Conservation (phyloP, 495 filamentous ascomycete genomes). For the Tetracladium marchalianum region DNA sequence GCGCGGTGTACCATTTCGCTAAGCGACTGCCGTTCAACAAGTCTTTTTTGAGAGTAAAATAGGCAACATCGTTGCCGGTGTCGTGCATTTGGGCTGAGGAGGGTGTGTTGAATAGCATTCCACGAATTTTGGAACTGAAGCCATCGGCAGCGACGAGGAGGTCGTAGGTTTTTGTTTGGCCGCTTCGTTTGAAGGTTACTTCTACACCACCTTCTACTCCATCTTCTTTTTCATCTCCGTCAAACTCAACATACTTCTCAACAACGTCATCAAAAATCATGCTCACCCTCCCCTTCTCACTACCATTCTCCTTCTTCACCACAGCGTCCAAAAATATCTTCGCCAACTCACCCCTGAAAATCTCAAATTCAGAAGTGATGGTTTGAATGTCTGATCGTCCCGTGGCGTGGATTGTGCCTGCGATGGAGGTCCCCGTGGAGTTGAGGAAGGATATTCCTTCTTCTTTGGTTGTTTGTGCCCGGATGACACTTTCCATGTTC, state of each 20-base stretch:
- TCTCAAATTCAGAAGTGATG: slow-evolving; percentile 19
- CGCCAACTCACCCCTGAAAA: slow-evolving; percentile 18
- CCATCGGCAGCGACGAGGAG: slow-evolving; percentile 41
- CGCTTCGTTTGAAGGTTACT: slow-evolving; percentile 16
- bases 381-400: slow-evolving; percentile 18
- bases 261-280: slow-evolving; percentile 14
- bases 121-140: slow-evolving; percentile 35
- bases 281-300: slow-evolving; percentile 15
- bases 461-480: slow-evolving; percentile 14
- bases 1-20: slow-evolving; percentile 25
- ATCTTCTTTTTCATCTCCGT: slow-evolving; percentile 9
- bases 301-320: slow-evolving; percentile 17
- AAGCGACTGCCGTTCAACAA: slow-evolving; percentile 26
- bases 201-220: slow-evolving; percentile 15
- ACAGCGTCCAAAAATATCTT: slow-evolving; percentile 23
- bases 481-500: slow-evolving; percentile 20
- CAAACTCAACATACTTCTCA: slow-evolving; percentile 2
- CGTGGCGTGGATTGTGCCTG: slow-evolving; percentile 15
- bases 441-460: slow-evolving; percentile 19
- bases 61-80: slow-evolving; percentile 28
- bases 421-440: slow-evolving; percentile 22
- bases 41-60: slow-evolving; percentile 29
- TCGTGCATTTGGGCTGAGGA: slow-evolving; percentile 28
- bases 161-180: slow-evolving; percentile 29
- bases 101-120: slow-evolving; percentile 30